Evolutionary conservation across 2,329 filamentous ascomycete species (phyloP), one percentile per base, ranked within the genome.

Genomic region (Aspergillus sp.): DNA sequence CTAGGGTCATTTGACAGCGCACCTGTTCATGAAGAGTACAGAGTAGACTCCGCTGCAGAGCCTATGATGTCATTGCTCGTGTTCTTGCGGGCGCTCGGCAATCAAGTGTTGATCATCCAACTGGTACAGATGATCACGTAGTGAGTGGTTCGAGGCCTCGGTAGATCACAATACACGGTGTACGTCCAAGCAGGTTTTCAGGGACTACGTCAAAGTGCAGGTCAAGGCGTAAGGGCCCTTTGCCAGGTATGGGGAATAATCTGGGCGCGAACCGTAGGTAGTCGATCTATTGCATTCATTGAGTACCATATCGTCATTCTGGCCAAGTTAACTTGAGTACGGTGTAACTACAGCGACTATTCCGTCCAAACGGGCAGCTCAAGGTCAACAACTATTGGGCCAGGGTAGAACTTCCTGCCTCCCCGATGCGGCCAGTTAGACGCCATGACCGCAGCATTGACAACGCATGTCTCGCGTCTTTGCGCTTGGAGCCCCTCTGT

Each of bases 341-440:
- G 21, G 21, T 21, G 21, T 21, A n/a, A 15, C 12, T n/a, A 37
- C n/a, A 5, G 9, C 4, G 31, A 35, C 31, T 12, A 31, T 21
- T 52, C 41, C 21, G 39, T 46, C 64, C 64, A 65, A 14, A 52
- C 55, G 3, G 64, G 87, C 60, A 95, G 76, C 63, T 92, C 86
- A 31, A 96, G 68, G 70, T 96, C 90, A 12, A 96, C 86, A n/a
- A 96, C 87, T 64, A 96, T 88, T 19, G 91, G 88, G 8, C 52
- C 52, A 70, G 92, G 90, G 73, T 93, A 86, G 74, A 90, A 86
- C 60, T 75, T 80, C 71, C 87, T 90, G 15, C 85, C 85, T 2
- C 75, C 79, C 33, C 57, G 66, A 62, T 89, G 86, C 50, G 87
- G 87, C 74, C 85, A 87, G 60, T 83, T 86, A 21, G 81, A 86